These are phyloP conservation scores for Podila horticola DNA, from an alignment of 192 early-diverging fungal species.

Conservation along the genomic window DNA sequence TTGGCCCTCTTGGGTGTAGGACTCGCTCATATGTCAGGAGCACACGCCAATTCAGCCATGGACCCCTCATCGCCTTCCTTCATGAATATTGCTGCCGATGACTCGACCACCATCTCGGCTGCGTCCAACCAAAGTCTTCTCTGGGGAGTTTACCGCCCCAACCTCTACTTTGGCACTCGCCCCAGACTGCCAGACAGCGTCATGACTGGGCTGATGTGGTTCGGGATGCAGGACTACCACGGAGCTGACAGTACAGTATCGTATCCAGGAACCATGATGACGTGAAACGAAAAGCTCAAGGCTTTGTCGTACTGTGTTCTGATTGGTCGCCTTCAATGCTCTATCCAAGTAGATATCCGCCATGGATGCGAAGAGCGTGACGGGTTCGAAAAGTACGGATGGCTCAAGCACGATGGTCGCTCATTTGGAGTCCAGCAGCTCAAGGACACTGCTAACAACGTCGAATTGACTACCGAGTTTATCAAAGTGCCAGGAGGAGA, in stretches of 20 bases:
- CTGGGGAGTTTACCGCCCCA: slow-evolving; percentile 94
- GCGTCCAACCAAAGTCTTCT: slow-evolving; percentile 66
- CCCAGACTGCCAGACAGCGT: slow-evolving; percentile 80
- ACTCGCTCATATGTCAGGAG: not conserved
- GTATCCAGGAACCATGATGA: not conserved
- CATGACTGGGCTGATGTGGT: slow-evolving; percentile 96
- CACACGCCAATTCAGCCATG: not conserved
- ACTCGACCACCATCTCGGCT: not conserved
- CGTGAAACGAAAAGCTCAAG: too few species aligned
- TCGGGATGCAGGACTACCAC: slow-evolving; percentile 69
- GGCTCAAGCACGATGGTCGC: slow-evolving; percentile 87
- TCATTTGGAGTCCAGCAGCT: slow-evolving; percentile 81
- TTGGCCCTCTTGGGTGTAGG: not conserved
- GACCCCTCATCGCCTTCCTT: slow-evolving; percentile 13
- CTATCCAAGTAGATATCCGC: slow-evolving; percentile 70
- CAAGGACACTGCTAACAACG: slow-evolving; percentile 70
- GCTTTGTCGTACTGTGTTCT: too few species aligned
- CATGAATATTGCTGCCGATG: slow-evolving; percentile 1
- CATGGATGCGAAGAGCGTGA: slow-evolving; percentile 95
- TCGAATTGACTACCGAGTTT: slow-evolving; percentile 78
- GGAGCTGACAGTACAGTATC: slow-evolving; percentile 59
- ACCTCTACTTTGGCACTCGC: slow-evolving; percentile 93
- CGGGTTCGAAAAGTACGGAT: slow-evolving; percentile 82
- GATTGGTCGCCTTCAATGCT: not conserved
- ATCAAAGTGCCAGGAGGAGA: slow-evolving; percentile 73